Conservation (phyloP, 2,329 filamentous ascomycete genomes). For the Aspergillus japonicus region DNA sequence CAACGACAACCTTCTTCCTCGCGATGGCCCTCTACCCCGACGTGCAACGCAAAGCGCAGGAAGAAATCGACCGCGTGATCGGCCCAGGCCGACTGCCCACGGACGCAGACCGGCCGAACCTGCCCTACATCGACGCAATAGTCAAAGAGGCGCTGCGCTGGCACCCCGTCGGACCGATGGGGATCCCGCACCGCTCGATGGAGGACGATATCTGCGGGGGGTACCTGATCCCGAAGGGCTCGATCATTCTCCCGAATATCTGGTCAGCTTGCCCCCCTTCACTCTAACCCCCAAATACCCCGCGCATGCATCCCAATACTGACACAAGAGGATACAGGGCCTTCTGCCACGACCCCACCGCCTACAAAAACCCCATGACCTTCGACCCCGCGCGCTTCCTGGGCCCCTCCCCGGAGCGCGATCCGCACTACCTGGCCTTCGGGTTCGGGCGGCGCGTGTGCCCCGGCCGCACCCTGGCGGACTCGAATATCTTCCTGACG, state of each 20-base stretch:
- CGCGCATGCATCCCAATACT: too few species aligned
- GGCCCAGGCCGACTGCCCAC: not conserved
- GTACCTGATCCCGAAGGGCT: conserved; percentile 9
- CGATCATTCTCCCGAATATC: conserved; percentile 11
- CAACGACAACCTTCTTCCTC: conserved; percentile 12
- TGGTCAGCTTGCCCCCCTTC: not conserved
- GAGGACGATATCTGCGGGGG: conserved; percentile 9
- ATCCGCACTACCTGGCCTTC: conserved; percentile 6
- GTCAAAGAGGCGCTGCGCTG: conserved; percentile 12
- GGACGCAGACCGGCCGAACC: not conserved
- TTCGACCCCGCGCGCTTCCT: conserved; percentile 14
- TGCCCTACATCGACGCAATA: conserved; percentile 13
- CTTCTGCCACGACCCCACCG: conserved; percentile 8
- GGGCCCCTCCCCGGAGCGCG: not conserved
- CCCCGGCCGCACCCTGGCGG: conserved; percentile 2
- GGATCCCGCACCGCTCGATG: not conserved
- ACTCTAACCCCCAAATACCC: accelerated
- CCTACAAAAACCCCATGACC: conserved; percentile 2
- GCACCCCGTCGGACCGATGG: conserved; percentile 13
- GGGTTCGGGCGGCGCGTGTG: conserved; percentile 12
- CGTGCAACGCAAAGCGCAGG: conserved; percentile 10
- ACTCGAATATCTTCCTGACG: conserved; percentile 1
- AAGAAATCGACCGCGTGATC: conserved; percentile 10
- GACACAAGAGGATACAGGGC: not conserved
- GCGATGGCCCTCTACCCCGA: conserved; percentile 11